phyloP scores from a whole-genome alignment of 176 grass and related monocot species.

The Aegilops sharonensis region DNA sequence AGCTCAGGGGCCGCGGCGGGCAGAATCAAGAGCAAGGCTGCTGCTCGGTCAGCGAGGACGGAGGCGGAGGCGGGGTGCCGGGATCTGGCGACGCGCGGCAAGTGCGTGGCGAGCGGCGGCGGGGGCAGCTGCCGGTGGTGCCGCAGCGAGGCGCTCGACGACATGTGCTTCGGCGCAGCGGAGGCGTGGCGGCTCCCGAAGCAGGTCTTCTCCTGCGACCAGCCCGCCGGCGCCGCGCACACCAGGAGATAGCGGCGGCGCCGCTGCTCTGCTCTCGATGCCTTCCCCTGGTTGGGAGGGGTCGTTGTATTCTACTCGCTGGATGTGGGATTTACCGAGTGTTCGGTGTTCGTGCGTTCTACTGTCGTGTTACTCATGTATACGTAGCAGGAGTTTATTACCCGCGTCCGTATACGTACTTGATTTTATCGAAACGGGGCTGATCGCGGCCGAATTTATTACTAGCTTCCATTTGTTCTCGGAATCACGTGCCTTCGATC shows the following conservation, averaged over 20 bases:
- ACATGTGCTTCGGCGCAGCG: conserved; percentile 86
- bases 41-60: neutral
- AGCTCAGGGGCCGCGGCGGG: neutral
- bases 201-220: conserved; percentile 80
- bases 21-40: neutral
- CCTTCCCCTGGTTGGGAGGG: neutral
- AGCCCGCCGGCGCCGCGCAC: conserved; percentile 11
- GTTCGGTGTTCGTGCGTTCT: neutral
- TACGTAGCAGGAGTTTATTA: no score
- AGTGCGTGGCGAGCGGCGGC: conserved; percentile 45
- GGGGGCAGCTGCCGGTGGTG: conserved; percentile 72
- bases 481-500: neutral
- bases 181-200: conserved; percentile 81
- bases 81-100: conserved; percentile 45
- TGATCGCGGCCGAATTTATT: neutral
- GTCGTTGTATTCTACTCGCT: neutral
- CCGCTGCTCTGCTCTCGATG: neutral
- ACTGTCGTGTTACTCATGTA: neutral
- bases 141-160: conserved; percentile 77
- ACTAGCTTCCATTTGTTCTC: neutral
- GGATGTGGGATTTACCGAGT: neutral
- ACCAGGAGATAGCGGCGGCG: conserved; percentile 10
- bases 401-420: neutral
- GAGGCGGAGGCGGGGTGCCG: conserved; percentile 29
- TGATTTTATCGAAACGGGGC: neutral